A percentile compares a stretch with the other conserved stretches of the same genome.
These are phyloP conservation scores for Poronia punctata DNA, from an alignment of 495 filamentous ascomycete genomes.

Conservation along the genomic window DNA sequence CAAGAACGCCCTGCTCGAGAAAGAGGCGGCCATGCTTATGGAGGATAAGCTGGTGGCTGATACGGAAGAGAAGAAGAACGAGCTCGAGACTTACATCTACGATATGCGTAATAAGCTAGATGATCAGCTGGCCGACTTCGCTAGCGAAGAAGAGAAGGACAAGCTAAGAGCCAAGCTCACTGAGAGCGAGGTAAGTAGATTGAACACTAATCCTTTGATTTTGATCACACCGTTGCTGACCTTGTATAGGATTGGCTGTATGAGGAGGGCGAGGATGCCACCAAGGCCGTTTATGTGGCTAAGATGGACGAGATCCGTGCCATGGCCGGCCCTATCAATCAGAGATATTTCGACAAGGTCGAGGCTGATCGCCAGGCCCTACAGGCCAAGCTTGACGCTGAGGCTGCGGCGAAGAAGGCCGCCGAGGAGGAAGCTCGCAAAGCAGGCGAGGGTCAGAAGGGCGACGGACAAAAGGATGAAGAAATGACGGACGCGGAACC, in stretches of 20 bases:
- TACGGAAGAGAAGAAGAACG: constrained; percentile 99
- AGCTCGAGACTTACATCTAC: constrained; percentile 96
- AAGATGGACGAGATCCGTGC: constrained; percentile 96
- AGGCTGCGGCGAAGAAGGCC: constrained; percentile 69
- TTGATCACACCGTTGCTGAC: constrained; percentile 14
- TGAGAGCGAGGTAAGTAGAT: constrained; percentile 64
- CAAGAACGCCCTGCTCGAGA: constrained; percentile 65
- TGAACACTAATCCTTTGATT: background rate
- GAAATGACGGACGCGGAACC: constrained; percentile 53
- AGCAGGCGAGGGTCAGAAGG: constrained; percentile 40
- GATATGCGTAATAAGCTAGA: constrained; percentile 90
- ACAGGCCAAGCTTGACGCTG: constrained; percentile 71
- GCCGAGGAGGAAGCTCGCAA: constrained; percentile 57
- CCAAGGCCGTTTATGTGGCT: constrained; percentile 83
- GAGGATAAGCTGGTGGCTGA: constrained; percentile 98
- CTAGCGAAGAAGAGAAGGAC: constrained; percentile 86
- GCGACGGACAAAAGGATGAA: constrained; percentile 37
- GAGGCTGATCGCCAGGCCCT: constrained; percentile 80
- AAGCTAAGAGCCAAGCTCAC: constrained; percentile 76
- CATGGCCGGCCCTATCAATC: constrained; percentile 82
- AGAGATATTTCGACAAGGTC: constrained; percentile 90
- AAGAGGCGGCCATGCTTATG: constrained; percentile 86
- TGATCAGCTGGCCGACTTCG: constrained; percentile 79
- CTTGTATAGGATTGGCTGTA: constrained; percentile 89
- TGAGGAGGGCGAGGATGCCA: constrained; percentile 92